Conservation (phyloP, 2,329 filamentous ascomycete genomes). For the Dothistroma pini region DNA sequence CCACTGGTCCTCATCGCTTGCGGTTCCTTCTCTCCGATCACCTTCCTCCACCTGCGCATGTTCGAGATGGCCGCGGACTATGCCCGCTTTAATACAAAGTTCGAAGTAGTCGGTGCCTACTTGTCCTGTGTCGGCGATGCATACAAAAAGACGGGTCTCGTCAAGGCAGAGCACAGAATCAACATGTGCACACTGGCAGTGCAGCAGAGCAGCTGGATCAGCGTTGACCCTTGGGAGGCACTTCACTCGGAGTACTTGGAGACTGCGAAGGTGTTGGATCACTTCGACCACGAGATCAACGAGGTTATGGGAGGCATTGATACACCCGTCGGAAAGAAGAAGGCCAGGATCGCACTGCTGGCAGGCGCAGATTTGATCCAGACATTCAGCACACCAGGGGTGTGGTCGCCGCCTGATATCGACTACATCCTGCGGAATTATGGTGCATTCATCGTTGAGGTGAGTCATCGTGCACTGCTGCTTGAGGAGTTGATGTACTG, state of each 20-base stretch:
- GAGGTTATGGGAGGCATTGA: constrained; percentile 69
- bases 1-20: constrained; percentile 67
- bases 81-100: constrained; percentile 69
- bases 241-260: constrained; percentile 78
- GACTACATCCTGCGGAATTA: constrained; percentile 83
- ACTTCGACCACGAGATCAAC: constrained; percentile 90
- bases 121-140: constrained; percentile 72
- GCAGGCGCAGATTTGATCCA: constrained; percentile 61
- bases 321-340: constrained; percentile 63
- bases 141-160: constrained; percentile 77
- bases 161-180: constrained; percentile 68
- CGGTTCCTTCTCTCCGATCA: constrained; percentile 49
- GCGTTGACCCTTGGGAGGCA: constrained; percentile 88
- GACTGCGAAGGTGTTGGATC: constrained; percentile 83
- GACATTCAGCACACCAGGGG: constrained; percentile 51
- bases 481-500: constrained; percentile 32
- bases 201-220: constrained; percentile 72
- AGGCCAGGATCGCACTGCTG: constrained; percentile 72
- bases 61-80: constrained; percentile 84
- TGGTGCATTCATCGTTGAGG: constrained; percentile 71
- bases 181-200: constrained; percentile 85
- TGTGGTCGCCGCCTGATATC: constrained; percentile 82
- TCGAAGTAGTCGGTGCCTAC: constrained; percentile 83
- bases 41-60: constrained; percentile 75
- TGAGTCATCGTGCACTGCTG: constrained; percentile 17